A percentile compares a stretch with the other conserved stretches of the same genome.
These are phyloP conservation scores for Jaltomata sinuosa DNA, from an alignment of 257 asterid genomes.

Conservation along the genomic window DNA sequence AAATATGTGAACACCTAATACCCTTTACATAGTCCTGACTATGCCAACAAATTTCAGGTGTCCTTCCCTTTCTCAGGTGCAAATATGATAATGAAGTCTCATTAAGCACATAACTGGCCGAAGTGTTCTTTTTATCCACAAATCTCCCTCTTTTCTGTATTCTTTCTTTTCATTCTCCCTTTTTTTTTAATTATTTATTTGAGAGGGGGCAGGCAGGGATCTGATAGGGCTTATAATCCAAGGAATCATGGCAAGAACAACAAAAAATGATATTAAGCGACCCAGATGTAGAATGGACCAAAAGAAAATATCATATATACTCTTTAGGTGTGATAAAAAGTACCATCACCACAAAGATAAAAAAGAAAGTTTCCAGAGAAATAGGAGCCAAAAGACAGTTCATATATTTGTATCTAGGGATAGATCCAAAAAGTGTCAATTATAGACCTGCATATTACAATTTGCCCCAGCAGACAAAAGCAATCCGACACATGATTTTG, in stretches of 20 bases:
- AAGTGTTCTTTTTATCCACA: not conserved
- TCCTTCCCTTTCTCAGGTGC: not conserved
- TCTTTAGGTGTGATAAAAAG: not conserved
- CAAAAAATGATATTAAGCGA: not conserved
- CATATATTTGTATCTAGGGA: not conserved
- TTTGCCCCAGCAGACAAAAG: constrained; percentile 95
- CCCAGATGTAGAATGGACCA: not conserved
- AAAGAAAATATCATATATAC: not conserved
- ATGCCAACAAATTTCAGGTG: not conserved
- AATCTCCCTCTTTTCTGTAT: not conserved
- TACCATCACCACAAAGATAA: not conserved
- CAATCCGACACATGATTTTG: constrained; percentile 88
- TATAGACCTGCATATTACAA: constrained; percentile 76
- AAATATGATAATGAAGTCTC: not conserved
- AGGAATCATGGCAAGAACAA: not conserved
- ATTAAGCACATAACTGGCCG: not conserved
- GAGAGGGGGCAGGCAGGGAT: not conserved
- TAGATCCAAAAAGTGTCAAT: not conserved
- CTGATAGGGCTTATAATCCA: not conserved
- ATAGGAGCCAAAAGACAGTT: not conserved
- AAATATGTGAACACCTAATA: not conserved
- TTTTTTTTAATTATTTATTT: not conserved
- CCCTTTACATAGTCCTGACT: not conserved
- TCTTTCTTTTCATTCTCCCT: not conserved
- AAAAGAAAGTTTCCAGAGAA: not conserved